Base-by-base conservation (phyloP, 2,329 filamentous ascomycete species). In the Tolypocladium paradoxum region DNA sequence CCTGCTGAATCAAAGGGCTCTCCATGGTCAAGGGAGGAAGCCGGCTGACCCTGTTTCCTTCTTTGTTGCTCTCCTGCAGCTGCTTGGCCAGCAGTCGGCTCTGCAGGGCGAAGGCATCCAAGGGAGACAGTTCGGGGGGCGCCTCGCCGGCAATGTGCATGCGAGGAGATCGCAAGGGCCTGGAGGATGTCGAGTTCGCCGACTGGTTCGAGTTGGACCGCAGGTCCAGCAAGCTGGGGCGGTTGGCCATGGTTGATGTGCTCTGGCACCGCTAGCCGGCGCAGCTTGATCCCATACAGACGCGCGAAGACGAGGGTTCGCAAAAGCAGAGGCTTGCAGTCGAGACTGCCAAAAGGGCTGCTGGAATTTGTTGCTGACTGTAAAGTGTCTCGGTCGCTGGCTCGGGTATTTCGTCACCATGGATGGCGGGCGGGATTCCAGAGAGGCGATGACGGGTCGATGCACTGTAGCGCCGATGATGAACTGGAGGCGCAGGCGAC, bases 91-190 rank as follows among this genome's bases (percentile, higher is more conserved):
- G 79, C 61, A 95, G 74, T 54, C 92, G 85, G 62, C 91, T 95
- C 66, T 97, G 92, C 57, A 92, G 79, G 24, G 92, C 92, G 66
- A 99, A 95, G 48, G 92, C 92, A 76, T 99, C 93, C 58, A 99
- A 80, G 12, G 93, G 93, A 8, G 93, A 97, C 53, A 97, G 78
- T 51, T 93, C 88, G 6, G 93, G 93, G 22, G 93, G 92, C 1
- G 87, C 80, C 61, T 92, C 88, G 56, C 88, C 88, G 54, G 87
- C 86, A 54, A 88, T 77, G 68, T 90, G 86, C 55, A 90, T 73
- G 56, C 87, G 84, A 43, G 87, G 87, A n/a, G 87, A 90, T 58
- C 78, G 76, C 35, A 85, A 70, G n/a, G 81, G 78, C 52, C 76
- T 77, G 20, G 77, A 74, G 51, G 74, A 64, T 12, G 71, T 61